Base-by-base conservation (phyloP, 148 eudicot genomes). In the Agrostemma githago region DNA sequence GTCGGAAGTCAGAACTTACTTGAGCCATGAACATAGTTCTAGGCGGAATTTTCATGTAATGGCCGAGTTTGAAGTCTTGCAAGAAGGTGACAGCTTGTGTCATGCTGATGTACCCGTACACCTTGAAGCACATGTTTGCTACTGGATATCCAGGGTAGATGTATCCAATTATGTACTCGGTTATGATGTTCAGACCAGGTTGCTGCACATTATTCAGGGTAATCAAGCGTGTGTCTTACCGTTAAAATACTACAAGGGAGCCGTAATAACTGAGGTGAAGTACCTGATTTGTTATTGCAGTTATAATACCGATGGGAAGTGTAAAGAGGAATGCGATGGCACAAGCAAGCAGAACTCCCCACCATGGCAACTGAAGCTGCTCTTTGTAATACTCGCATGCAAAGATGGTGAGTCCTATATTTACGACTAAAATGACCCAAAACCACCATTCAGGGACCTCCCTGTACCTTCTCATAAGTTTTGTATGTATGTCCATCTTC, bases 401-500 rank as follows among this genome's bases (percentile, higher is more conserved):
- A 68, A 90, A 86, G 43, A 92, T 79, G 41, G 99, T 87, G 38
- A 78, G 81, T 20, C 79, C 84, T 48, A 96, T 82, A 72, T 89
- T 96, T 12, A 77, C 81, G 2, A 84, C 81, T 20, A 96, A 86
- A n/a, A 95, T 89, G 76, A 83, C 81, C 99, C 96, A 92, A 77
- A 96, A 96, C 99, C 99, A 96, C 99, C 97, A 90, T 61, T 89
- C 97, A 0, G 97, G 99, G 15, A 81, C 96, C 87, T 96, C 89
- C 51, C 57, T 88, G 64, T 96, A 96, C 71, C 82, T 85, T 70
- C 92, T 90, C 99, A 96, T 96, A 4, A 96, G 89, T 72, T 81
- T 92, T 19, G 96, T 83, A 70, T 96, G 97, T 84, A 92, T 84
- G 83, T 96, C 99, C 85, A 82, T 80, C 62, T 85, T 89, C 86